Base-by-base conservation (phyloP, 1,139 yeast species). In the Blastobotrys malaysiensis region DNA sequence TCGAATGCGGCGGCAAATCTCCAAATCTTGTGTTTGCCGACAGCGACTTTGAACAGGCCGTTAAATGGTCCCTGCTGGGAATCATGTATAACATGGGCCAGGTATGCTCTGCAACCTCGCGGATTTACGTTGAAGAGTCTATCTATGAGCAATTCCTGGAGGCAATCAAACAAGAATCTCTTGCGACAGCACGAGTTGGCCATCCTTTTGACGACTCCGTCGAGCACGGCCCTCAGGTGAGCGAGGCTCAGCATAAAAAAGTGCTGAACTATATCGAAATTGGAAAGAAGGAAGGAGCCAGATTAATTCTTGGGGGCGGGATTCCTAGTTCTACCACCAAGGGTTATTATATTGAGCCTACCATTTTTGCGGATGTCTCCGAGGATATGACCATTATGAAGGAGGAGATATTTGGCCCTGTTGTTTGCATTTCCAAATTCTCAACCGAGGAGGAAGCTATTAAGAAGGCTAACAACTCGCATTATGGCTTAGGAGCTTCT, bases 341-440 rank as follows among this genome's bases (percentile, higher is more conserved):
- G 46, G 90, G 90, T 63, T 85, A 70, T 75, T 85, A 80, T 65
- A 68, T 85, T 59, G 75, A 79, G 69, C 90, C 91, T 69, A 85
- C 91, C 50, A 78, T 85, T 58, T 85, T 85, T 62, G 80, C 83
- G 58, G 83, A 83, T 65, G 88, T 83, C 58, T 74, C 69, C 43
- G 85, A 81, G 66, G 76, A 79, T 62, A 81, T 82, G 84, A 73
- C 72, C 63, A 83, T 85, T 65, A 83, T 82, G 60, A 78, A 73
- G 68, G 88, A 84, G 63, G 90, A 84, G 70, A 87, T 88, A 63
- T 88, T 88, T 66, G 96, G 96, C 44, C 96, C 96, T 14, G 95
- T 88, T 50, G 89, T 86, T 49, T 80, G 88, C 19, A 74, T 86
- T 52, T 77, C 85, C 60, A 84, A 83, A 71, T 88, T 88, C 73